phyloP scores from a whole-genome alignment of 768 basidiomycete species.

The Melanogaster broomeanus region DNA sequence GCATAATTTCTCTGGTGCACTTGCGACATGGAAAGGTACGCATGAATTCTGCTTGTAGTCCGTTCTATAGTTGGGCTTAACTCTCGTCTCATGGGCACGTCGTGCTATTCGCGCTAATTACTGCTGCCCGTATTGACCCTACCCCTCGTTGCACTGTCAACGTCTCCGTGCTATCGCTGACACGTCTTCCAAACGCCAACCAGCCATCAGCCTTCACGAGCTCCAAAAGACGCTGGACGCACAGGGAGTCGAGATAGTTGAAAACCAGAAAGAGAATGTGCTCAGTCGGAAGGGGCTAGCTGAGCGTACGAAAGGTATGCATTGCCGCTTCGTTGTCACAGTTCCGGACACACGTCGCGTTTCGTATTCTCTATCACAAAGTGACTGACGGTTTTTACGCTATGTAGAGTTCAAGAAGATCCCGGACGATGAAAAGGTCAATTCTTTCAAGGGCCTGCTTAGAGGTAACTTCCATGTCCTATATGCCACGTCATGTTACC shows the following conservation, averaged over 20 bases:
- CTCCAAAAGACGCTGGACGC: slow-evolving; percentile 91
- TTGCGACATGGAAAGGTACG: slow-evolving; percentile 90
- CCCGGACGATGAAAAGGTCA: slow-evolving; percentile 84
- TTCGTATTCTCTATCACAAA: background rate
- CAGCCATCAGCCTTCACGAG: slow-evolving; percentile 86
- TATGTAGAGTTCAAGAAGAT: slow-evolving; percentile 91
- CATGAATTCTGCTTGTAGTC: too few species aligned
- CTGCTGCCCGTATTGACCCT: too few species aligned
- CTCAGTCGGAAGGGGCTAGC: slow-evolving; percentile 92
- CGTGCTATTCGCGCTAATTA: too few species aligned
- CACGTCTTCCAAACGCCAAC: background rate
- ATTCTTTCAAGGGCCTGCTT: slow-evolving; percentile 85
- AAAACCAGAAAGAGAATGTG: slow-evolving; percentile 97
- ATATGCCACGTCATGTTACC: background rate
- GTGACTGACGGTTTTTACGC: background rate
- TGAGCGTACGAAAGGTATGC: slow-evolving; percentile 89
- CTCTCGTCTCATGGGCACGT: too few species aligned
- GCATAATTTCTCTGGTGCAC: slow-evolving; percentile 90
- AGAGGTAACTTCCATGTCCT: slow-evolving; percentile 57
- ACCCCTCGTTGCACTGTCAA: background rate
- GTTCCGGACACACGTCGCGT: too few species aligned
- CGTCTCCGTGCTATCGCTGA: background rate
- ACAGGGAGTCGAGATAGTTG: slow-evolving; percentile 93
- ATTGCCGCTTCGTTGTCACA: background rate
- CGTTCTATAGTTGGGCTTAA: too few species aligned